phyloP scores from a whole-genome alignment of 83 land plant genomes.

The Diphasiastrum complanatum region DNA sequence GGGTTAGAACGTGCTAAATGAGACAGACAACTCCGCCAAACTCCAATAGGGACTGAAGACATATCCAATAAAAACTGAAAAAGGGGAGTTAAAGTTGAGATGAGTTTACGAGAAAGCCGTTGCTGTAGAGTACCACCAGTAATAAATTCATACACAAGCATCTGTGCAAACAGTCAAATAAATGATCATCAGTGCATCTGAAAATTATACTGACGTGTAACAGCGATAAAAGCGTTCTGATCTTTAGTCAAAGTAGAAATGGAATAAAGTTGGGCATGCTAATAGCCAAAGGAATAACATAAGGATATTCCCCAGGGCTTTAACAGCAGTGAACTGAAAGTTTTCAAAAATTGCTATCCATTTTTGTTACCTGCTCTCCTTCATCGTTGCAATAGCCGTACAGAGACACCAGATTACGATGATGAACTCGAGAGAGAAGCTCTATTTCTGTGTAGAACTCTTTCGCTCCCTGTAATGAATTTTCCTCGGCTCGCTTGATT shows the following conservation, averaged over 20 bases:
- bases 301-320: no score
- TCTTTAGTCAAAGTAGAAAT: background rate
- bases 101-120: conserved; percentile 14
- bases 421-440: conserved; percentile 22
- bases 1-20: no score
- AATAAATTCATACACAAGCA: conserved; percentile 28
- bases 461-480: conserved; percentile 19
- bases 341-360: no score
- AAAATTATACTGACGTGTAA: no score
- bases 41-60: background rate
- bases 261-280: conserved; percentile 3
- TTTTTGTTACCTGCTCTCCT: conserved; percentile 22
- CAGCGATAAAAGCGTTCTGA: no score
- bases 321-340: no score
- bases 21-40: no score
- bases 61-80: background rate
- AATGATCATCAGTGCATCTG: no score
- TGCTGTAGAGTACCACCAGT: conserved; percentile 19
- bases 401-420: conserved; percentile 14
- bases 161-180: conserved; percentile 14
- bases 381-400: conserved; percentile 18
- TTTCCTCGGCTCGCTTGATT: conserved; percentile 26
- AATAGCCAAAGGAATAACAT: no score
- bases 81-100: background rate
- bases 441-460: conserved; percentile 32